phyloP scores from a whole-genome alignment of 1,139 yeast species.

The Lizanozyma gosingica region DNA sequence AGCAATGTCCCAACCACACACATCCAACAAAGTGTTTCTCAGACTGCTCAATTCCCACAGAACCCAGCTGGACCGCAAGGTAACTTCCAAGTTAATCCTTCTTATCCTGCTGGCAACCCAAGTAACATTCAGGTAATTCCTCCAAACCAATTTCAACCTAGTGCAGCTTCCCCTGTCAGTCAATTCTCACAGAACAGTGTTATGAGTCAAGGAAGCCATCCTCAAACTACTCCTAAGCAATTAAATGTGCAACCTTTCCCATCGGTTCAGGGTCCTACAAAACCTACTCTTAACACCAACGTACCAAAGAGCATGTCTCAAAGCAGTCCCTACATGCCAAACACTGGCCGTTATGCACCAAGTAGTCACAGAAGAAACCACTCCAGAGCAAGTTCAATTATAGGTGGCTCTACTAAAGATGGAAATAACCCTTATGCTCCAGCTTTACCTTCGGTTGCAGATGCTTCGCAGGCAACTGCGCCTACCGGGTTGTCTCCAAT shows the following conservation, averaged over 20 bases:
- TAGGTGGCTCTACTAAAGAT: slow-evolving; percentile 35
- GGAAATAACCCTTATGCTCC: slow-evolving; percentile 37
- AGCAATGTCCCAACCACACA: neutral
- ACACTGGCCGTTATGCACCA: slow-evolving; percentile 41
- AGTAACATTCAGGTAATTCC: neutral
- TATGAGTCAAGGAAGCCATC: neutral
- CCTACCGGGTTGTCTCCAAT: slow-evolving; percentile 1
- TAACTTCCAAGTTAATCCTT: neutral
- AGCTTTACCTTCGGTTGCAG: slow-evolving; percentile 16
- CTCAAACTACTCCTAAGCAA: neutral
- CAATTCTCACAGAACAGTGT: neutral
- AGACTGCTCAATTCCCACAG: neutral
- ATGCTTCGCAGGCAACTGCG: neutral
- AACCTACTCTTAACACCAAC: slow-evolving; percentile 13
- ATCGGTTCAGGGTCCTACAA: slow-evolving; percentile 6
- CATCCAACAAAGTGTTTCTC: neutral
- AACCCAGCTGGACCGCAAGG: neutral
- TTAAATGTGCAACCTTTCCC: slow-evolving; percentile 4
- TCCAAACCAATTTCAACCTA: neutral
- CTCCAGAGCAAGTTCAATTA: slow-evolving; percentile 35
- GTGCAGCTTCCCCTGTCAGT: neutral
- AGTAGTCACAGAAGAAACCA: slow-evolving; percentile 26
- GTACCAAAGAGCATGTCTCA: slow-evolving; percentile 8
- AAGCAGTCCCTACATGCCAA: slow-evolving; percentile 36
- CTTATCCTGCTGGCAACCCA: no score